Evolutionary conservation across 225 moss, liverwort and hornwort species (phyloP).

Genomic region (Bryum argenteum): DNA sequence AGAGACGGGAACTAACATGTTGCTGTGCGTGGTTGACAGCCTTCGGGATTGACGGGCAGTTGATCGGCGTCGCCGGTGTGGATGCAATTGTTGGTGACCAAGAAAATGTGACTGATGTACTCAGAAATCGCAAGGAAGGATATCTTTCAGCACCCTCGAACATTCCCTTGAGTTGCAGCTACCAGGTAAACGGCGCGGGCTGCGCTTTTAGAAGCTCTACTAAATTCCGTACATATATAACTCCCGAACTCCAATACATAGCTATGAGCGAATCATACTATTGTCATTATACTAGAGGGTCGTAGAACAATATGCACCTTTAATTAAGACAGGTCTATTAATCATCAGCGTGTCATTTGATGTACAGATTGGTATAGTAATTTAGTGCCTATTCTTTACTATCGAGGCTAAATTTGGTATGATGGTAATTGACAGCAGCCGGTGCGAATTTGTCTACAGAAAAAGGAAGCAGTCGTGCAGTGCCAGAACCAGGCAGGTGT

Average conservation of each 20-base stretch:
- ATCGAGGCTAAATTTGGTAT: too few species aligned
- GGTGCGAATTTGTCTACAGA: background rate
- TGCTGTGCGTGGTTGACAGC: constrained; percentile 7
- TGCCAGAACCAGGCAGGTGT: background rate
- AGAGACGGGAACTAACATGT: background rate
- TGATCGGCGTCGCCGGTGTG: constrained; percentile 29
- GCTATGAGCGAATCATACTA: too few species aligned
- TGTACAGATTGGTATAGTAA: too few species aligned
- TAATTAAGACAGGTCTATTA: too few species aligned
- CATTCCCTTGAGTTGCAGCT: constrained; percentile 15
- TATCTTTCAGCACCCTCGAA: constrained; percentile 8
- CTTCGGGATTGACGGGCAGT: constrained; percentile 12
- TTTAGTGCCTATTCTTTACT: background rate
- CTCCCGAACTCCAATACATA: too few species aligned
- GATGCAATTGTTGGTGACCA: constrained; percentile 1
- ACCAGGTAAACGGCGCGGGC: constrained; percentile 23
- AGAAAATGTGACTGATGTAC: background rate
- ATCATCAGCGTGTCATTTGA: too few species aligned
- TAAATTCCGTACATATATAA: background rate
- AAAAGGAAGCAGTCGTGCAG: accelerated
- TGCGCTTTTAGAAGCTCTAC: background rate
- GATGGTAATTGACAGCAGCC: background rate
- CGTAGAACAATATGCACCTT: too few species aligned
- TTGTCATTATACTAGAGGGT: too few species aligned
- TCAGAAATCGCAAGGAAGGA: constrained; percentile 1